Evolutionary conservation across 2,329 filamentous ascomycete species (phyloP).

Genomic region (Microdochium bolleyi): DNA sequence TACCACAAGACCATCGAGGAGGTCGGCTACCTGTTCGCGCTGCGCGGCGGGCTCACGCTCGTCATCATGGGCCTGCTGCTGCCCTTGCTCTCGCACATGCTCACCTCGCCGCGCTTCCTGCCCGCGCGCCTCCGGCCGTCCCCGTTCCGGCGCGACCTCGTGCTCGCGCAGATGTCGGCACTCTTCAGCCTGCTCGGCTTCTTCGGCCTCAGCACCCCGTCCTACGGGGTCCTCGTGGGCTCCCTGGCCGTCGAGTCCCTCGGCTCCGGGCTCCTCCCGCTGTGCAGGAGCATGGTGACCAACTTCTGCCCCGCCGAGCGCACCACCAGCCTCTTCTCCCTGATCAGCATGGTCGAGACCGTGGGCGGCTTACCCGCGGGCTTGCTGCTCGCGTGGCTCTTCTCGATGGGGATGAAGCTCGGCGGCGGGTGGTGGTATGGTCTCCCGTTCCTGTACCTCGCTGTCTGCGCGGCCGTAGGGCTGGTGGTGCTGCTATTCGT

Average conservation of each 20-base stretch:
- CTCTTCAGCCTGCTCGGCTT: constrained; percentile 10
- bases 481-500: background rate
- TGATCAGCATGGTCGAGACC: constrained; percentile 17
- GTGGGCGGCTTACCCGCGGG: constrained; percentile 12
- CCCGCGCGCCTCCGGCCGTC: constrained; percentile 4
- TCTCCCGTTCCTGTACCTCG: constrained; percentile 13
- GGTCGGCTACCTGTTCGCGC: constrained; percentile 13
- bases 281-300: constrained; percentile 12
- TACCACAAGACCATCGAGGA: constrained; percentile 13
- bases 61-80: constrained; percentile 8
- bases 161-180: constrained; percentile 15
- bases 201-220: constrained; percentile 7
- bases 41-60: constrained; percentile 12
- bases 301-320: constrained; percentile 8
- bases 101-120: constrained; percentile 1
- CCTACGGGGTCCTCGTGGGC: constrained; percentile 9
- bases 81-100: constrained; percentile 8
- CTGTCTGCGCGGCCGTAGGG: background rate
- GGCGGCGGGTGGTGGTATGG: constrained; percentile 13
- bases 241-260: constrained; percentile 11
- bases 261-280: constrained; percentile 9
- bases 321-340: constrained; percentile 17
- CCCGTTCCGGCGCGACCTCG: constrained; percentile 13
- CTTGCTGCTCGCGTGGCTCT: constrained; percentile 16
- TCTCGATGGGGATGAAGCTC: constrained; percentile 12